Evolutionary conservation across 2,329 filamentous ascomycete genomes (phyloP).

Genomic region (Mollisiaceae sp.): DNA sequence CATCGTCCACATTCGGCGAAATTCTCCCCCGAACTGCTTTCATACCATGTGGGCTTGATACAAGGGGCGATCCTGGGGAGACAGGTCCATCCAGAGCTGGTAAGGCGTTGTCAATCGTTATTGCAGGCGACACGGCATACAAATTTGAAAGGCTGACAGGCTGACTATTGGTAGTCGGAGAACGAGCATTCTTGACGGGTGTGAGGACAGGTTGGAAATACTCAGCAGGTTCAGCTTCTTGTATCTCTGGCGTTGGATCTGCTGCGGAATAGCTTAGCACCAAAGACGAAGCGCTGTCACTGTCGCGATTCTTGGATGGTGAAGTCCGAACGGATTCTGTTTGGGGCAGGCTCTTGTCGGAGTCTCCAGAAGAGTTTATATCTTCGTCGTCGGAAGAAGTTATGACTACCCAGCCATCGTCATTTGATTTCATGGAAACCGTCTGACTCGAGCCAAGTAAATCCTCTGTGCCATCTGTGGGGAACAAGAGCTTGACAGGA

Average conservation of each 20-base stretch:
- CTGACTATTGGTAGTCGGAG: background rate
- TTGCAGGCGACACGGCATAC: background rate
- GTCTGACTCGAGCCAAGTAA: background rate
- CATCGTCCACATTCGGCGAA: background rate
- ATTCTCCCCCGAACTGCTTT: background rate
- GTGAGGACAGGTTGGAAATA: conserved; percentile 29
- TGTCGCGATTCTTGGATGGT: background rate
- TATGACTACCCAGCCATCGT: conserved; percentile 4
- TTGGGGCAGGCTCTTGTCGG: background rate
- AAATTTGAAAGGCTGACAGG: conserved; percentile 4
- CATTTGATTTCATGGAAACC: background rate
- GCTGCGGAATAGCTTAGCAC: conserved; percentile 22
- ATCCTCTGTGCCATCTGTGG: background rate
- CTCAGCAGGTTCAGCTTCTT: conserved; percentile 30
- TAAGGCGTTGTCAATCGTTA: background rate
- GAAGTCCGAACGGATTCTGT: background rate
- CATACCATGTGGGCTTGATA: background rate
- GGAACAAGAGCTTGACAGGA: background rate
- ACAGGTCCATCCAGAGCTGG: background rate
- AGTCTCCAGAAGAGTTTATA: background rate
- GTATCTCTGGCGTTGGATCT: conserved; percentile 28
- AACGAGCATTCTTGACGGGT: conserved; percentile 18
- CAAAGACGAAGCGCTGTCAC: background rate
- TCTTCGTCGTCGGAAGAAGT: conserved; percentile 2
- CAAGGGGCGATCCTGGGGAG: background rate